These are phyloP conservation scores for Fusarium albidum DNA, from an alignment of 2,329 filamentous ascomycete genomes.

Conservation along the genomic window DNA sequence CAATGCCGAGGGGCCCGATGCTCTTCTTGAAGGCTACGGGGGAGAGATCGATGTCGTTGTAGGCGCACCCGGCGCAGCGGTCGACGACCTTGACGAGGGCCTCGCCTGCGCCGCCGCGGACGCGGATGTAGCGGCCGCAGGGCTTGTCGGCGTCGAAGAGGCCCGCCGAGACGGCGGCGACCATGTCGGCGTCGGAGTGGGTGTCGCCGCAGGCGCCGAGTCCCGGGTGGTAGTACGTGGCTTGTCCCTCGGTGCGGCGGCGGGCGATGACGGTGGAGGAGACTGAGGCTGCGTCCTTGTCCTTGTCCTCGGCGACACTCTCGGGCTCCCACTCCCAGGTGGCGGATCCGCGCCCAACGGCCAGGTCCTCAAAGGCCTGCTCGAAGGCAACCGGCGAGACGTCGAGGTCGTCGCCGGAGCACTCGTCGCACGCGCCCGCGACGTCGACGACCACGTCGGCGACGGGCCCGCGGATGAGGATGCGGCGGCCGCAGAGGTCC, in stretches of 20 bases:
- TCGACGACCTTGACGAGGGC: constrained; percentile 74
- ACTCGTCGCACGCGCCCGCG: too few species aligned
- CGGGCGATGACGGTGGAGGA: constrained; percentile 5
- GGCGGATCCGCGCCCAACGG: too few species aligned
- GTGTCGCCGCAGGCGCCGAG: constrained; percentile 75
- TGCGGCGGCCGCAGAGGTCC: too few species aligned
- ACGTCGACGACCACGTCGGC: too few species aligned
- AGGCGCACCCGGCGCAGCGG: constrained; percentile 62
- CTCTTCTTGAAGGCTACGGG: constrained; percentile 55
- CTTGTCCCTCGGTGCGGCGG: constrained; percentile 18
- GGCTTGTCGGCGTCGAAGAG: constrained; percentile 68
- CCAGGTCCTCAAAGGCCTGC: too few species aligned
- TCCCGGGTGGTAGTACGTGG: constrained; percentile 67
- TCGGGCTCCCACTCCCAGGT: too few species aligned
- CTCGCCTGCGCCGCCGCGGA: constrained; percentile 55
- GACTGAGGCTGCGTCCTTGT: too few species aligned
- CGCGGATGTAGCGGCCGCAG: constrained; percentile 72
- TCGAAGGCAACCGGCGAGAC: too few species aligned
- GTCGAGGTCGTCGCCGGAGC: too few species aligned
- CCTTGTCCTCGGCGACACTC: too few species aligned
- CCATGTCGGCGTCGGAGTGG: constrained; percentile 61
- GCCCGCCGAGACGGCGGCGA: constrained; percentile 73
- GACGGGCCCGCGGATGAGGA: too few species aligned
- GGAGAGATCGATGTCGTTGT: constrained; percentile 59
- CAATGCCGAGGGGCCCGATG: constrained; percentile 43